These are phyloP conservation scores for Populus ilicifolia DNA, from an alignment of 345 rosid species.

Conservation along the genomic window DNA sequence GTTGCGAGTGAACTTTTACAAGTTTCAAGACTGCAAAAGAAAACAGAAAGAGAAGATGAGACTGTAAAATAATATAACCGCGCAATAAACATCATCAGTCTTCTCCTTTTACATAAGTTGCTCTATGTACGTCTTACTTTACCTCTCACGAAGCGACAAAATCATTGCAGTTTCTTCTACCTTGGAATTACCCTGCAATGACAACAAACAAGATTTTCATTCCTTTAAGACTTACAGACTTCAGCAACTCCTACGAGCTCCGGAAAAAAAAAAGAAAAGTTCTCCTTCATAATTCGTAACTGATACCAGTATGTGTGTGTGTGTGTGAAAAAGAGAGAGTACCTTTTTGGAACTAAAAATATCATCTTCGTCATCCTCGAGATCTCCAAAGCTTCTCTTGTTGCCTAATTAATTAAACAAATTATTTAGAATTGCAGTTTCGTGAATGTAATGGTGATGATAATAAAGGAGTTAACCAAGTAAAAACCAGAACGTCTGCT, in stretches of 20 bases:
- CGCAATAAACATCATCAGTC: neutral
- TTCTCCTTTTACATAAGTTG: neutral
- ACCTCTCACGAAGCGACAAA: slow-evolving; percentile 89
- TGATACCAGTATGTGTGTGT: too few species aligned
- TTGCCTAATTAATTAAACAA: slow-evolving; percentile 30
- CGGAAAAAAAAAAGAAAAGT: too few species aligned
- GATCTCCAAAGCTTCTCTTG: slow-evolving; percentile 78
- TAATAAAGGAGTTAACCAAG: neutral
- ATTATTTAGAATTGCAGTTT: too few species aligned
- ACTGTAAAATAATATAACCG: neutral
- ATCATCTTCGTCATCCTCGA: slow-evolving; percentile 92
- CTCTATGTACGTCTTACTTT: slow-evolving; percentile 1
- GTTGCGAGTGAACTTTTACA: slow-evolving; percentile 69
- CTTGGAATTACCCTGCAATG: slow-evolving; percentile 48
- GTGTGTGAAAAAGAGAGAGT: neutral
- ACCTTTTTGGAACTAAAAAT: slow-evolving; percentile 82
- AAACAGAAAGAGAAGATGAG: slow-evolving; percentile 13
- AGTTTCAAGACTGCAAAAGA: slow-evolving; percentile 65
- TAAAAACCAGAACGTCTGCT: slow-evolving; percentile 50
- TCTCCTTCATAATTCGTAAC: too few species aligned
- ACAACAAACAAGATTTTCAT: neutral
- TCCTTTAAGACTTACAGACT: too few species aligned
- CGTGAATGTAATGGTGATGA: neutral
- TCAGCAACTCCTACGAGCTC: too few species aligned
- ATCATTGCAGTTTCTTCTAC: slow-evolving; percentile 88